These are phyloP conservation scores for Trichoderma arundinaceum DNA, from an alignment of 2,329 filamentous ascomycete species.

Conservation along the genomic window DNA sequence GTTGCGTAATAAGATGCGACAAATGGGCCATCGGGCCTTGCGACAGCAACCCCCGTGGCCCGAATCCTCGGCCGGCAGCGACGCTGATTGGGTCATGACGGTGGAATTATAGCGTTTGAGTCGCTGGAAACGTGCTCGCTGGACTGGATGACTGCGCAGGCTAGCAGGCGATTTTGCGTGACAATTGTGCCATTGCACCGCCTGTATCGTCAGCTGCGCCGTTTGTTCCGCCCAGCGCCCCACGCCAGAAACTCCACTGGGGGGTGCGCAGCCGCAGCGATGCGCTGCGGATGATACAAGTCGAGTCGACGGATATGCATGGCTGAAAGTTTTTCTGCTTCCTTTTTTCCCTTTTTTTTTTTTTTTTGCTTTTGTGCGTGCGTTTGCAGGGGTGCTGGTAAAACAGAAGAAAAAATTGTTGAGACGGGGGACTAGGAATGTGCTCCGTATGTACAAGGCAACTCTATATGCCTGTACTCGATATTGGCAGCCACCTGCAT, in stretches of 20 bases:
- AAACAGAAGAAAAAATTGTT: not conserved
- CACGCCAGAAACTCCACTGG: slow-evolving; percentile 6
- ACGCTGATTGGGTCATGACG: slow-evolving; percentile 22
- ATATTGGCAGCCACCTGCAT: slow-evolving; percentile 1
- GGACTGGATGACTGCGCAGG: slow-evolving; percentile 26
- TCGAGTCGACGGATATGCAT: slow-evolving; percentile 16
- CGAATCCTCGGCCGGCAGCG: not conserved
- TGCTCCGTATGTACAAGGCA: not conserved
- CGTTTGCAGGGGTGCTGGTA: not conserved
- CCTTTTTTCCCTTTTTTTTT: not conserved
- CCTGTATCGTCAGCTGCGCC: slow-evolving; percentile 24
- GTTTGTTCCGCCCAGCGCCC: slow-evolving; percentile 15
- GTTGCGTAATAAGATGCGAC: slow-evolving; percentile 33
- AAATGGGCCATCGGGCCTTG: not conserved
- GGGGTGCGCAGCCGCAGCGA: slow-evolving; percentile 2
- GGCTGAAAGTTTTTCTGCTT: slow-evolving; percentile 14
- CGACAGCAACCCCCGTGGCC: slow-evolving; percentile 15
- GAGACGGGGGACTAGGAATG: slow-evolving; percentile 13
- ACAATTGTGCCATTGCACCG: slow-evolving; percentile 21
- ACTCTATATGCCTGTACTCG: too few relatives aligned
- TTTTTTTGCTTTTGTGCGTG: not conserved
- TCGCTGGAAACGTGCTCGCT: slow-evolving; percentile 31
- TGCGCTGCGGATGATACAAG: slow-evolving; percentile 1
- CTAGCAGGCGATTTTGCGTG: slow-evolving; percentile 17
- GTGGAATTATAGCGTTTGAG: slow-evolving; percentile 19